These are phyloP conservation scores for Yarrowia bubula DNA, from an alignment of 805 yeast species.

Conservation along the genomic window DNA sequence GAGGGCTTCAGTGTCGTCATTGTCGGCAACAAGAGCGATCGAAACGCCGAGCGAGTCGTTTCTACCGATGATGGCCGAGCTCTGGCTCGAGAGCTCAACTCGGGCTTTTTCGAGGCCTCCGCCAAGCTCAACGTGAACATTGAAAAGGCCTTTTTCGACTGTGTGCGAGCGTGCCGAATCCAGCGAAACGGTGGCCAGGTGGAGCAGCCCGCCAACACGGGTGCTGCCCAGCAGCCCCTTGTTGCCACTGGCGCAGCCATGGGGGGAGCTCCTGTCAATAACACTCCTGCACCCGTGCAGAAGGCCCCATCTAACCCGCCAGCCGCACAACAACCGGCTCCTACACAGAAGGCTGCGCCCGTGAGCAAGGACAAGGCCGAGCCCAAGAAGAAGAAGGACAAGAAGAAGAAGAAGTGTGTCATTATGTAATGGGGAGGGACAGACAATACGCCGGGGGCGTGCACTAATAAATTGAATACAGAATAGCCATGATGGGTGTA, in stretches of 20 bases:
- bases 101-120: conserved; percentile 77
- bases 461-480: conserved; percentile 15
- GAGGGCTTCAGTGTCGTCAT: conserved; percentile 71
- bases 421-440: conserved; percentile 1
- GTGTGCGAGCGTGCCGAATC: conserved; percentile 68
- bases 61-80: conserved; percentile 80
- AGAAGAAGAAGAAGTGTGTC: conserved; percentile 27
- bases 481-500: no score
- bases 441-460: conserved; percentile 20
- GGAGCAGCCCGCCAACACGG: not conserved
- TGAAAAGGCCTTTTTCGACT: conserved; percentile 71
- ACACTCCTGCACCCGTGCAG: conserved; percentile 3
- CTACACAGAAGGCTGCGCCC: conserved; percentile 10
- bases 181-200: conserved; percentile 50
- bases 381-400: conserved; percentile 25
- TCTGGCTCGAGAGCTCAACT: conserved; percentile 57
- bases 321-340: conserved; percentile 12
- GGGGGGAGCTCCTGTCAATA: not conserved
- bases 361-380: conserved; percentile 14
- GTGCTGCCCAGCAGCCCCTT: conserved; percentile 5
- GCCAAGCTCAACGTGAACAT: conserved; percentile 92
- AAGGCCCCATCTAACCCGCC: conserved; percentile 3
- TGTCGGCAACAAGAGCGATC: conserved; percentile 87
- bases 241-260: not conserved
- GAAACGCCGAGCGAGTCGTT: conserved; percentile 72